Conservation (phyloP, 2,329 filamentous ascomycete species). For the Lasiodiplodia sp. region DNA sequence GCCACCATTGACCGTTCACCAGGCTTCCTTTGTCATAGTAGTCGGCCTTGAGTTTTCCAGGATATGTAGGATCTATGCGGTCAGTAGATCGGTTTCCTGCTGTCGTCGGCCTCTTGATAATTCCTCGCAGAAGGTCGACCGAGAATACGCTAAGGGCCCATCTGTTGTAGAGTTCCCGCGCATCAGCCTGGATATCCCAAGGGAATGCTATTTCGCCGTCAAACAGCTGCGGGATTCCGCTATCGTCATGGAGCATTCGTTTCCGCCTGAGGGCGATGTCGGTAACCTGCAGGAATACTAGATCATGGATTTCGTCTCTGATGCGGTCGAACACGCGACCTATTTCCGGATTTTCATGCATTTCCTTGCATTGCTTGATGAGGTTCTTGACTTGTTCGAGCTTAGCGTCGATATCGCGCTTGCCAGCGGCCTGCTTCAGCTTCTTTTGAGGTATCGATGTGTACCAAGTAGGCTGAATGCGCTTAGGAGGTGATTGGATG, state of each 20-base stretch:
- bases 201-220: conserved; percentile 46
- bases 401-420: conserved; percentile 4
- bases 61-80: conserved; percentile 38
- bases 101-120: conserved; percentile 36
- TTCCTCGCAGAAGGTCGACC: conserved; percentile 56
- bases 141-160: conserved; percentile 55
- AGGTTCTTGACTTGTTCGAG: conserved; percentile 2
- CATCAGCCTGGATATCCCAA: conserved; percentile 57
- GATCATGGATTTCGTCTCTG: conserved; percentile 47
- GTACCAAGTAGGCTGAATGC: background rate
- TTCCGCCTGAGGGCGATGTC: conserved; percentile 43
- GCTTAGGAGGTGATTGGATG: background rate
- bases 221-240: conserved; percentile 54
- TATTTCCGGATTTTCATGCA: background rate
- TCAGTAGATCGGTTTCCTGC: conserved; percentile 38
- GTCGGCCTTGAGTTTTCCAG: conserved; percentile 36
- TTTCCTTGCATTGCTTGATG: conserved; percentile 1
- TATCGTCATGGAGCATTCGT: conserved; percentile 45
- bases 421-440: background rate
- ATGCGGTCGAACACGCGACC: conserved; percentile 41
- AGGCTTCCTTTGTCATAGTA: conserved; percentile 51
- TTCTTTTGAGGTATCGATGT: background rate
- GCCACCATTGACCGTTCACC: conserved; percentile 63
- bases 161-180: conserved; percentile 54
- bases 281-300: conserved; percentile 47